These are phyloP conservation scores for Glycyrrhiza uralensis DNA, from an alignment of 306 rosid species.

Conservation along the genomic window DNA sequence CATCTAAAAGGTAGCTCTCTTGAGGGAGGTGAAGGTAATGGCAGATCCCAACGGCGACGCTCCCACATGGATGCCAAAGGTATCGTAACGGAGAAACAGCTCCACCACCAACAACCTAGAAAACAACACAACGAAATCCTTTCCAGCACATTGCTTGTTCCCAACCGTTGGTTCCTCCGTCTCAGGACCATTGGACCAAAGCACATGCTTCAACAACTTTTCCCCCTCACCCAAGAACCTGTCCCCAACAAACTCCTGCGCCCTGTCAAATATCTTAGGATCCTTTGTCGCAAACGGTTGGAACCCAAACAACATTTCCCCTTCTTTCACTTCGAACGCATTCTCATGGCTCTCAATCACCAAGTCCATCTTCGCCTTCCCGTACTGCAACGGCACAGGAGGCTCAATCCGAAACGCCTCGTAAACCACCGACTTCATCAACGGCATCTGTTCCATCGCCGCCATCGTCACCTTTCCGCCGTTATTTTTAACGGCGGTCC, in stretches of 20 bases:
- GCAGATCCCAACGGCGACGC: slow-evolving; percentile 53
- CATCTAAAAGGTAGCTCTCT: slow-evolving; percentile 55
- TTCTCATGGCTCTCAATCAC: slow-evolving; percentile 80
- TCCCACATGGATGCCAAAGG: slow-evolving; percentile 53
- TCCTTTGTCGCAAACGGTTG: slow-evolving; percentile 94
- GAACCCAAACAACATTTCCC: slow-evolving; percentile 76
- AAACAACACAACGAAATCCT: slow-evolving; percentile 57
- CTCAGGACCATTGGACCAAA: slow-evolving; percentile 94
- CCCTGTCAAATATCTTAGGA: slow-evolving; percentile 56
- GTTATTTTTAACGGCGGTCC: slow-evolving; percentile 49
- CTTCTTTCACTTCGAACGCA: slow-evolving; percentile 61
- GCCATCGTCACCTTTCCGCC: slow-evolving; percentile 71
- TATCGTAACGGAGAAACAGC: slow-evolving; percentile 70
- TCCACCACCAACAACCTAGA: slow-evolving; percentile 71
- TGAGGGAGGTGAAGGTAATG: slow-evolving; percentile 63
- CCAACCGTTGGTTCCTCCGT: slow-evolving; percentile 46
- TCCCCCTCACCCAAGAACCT: slow-evolving; percentile 87
- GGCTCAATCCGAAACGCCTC: slow-evolving; percentile 82
- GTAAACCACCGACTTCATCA: slow-evolving; percentile 82
- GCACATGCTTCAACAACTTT: slow-evolving; percentile 61
- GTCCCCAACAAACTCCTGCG: slow-evolving; percentile 67
- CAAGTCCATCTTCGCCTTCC: slow-evolving; percentile 65
- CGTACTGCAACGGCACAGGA: slow-evolving; percentile 75
- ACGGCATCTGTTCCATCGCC: slow-evolving; percentile 68
- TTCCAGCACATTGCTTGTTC: slow-evolving; percentile 88